A percentile compares a stretch with the other conserved stretches of the same genome.
phyloP scores from a whole-genome alignment of 2,329 filamentous ascomycete genomes.

The Fusarium sp. region DNA sequence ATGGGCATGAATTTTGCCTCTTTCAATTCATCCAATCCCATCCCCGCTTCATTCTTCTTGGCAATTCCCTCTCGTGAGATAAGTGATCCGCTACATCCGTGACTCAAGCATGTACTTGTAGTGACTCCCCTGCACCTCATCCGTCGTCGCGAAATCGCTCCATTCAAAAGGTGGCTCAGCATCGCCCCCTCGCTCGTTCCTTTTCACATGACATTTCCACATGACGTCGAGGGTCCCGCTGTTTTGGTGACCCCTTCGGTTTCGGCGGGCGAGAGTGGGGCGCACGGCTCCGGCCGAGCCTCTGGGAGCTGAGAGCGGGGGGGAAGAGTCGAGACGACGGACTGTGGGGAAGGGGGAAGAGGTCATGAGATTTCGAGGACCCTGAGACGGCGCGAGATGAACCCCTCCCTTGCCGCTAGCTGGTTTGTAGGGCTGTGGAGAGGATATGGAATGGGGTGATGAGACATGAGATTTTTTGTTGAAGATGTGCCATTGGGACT shows the following conservation, averaged over 20 bases:
- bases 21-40: background rate
- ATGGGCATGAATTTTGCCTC: slow-evolving; percentile 30
- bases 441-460: slow-evolving; percentile 4
- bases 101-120: background rate
- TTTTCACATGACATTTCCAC: slow-evolving; percentile 42
- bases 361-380: slow-evolving; percentile 1
- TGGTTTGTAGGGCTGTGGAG: slow-evolving; percentile 14
- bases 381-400: slow-evolving; percentile 2
- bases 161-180: slow-evolving; percentile 25
- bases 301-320: background rate
- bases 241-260: slow-evolving; percentile 18
- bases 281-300: slow-evolving; percentile 16
- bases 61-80: slow-evolving; percentile 14
- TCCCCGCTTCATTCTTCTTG: slow-evolving; percentile 13
- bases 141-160: slow-evolving; percentile 1
- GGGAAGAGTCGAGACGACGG: background rate
- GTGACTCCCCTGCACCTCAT: background rate
- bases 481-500: background rate
- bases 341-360: slow-evolving; percentile 26
- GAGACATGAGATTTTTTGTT: slow-evolving; percentile 10
- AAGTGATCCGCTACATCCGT: slow-evolving; percentile 3
- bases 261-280: slow-evolving; percentile 26
- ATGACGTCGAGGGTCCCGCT: slow-evolving; percentile 27
- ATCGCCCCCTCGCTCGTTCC: slow-evolving; percentile 10
- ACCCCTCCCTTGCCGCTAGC: background rate